Percentiles rank a stretch among this genome's conserved stretches.
Conservation (phyloP, 1,139 yeast species). For the Pneumocystis oryctolagi region DNA sequence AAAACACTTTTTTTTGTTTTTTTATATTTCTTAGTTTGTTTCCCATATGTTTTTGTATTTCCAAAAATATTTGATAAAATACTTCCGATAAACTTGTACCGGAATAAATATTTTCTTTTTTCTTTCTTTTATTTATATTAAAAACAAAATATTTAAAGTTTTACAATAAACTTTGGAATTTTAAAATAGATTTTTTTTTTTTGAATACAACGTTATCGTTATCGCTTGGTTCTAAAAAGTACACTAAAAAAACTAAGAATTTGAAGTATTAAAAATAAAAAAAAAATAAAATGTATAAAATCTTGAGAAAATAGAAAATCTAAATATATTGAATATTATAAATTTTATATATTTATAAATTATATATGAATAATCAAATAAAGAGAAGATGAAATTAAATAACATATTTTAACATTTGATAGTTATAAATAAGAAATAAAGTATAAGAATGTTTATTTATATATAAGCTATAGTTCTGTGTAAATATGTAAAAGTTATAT, state of each 20-base stretch:
- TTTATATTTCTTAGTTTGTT: neutral
- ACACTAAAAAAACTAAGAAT: neutral
- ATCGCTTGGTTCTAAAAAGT: neutral
- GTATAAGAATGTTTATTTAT: neutral
- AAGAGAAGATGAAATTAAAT: neutral
- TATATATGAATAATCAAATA: too few relatives aligned
- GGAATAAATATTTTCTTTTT: neutral
- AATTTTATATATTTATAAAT: too few relatives aligned
- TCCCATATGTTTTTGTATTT: constrained; percentile 1
- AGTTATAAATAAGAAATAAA: neutral
- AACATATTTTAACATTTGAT: neutral
- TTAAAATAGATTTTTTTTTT: neutral
- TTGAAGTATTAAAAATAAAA: too few relatives aligned
- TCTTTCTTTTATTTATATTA: neutral
- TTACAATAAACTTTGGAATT: neutral
- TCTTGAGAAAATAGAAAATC: too few relatives aligned
- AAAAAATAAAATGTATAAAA: too few relatives aligned
- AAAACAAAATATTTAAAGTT: neutral
- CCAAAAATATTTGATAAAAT: neutral
- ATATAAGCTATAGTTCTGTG: neutral
- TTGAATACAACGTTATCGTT: neutral
- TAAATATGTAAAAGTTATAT: neutral
- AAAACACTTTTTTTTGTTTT: neutral
- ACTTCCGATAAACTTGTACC: neutral
- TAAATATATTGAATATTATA: too few relatives aligned